These are phyloP conservation scores for Talaromyces rugulosus DNA, from an alignment of 2,329 filamentous ascomycete species.

Conservation along the genomic window DNA sequence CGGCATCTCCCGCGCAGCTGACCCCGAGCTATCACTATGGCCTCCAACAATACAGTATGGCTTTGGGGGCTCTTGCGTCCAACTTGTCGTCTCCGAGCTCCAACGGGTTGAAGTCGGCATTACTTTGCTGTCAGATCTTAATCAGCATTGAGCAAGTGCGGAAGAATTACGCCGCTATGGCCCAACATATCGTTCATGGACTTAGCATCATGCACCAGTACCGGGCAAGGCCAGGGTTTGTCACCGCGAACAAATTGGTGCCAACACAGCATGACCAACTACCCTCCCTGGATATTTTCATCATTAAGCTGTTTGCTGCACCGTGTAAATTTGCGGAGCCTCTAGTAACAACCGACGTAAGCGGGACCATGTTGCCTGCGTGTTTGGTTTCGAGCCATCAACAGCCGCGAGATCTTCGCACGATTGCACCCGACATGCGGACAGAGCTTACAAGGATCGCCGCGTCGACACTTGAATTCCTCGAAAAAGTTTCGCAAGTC, in stretches of 20 bases:
- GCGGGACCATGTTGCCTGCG: background rate
- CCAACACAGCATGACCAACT: slow-evolving; percentile 3
- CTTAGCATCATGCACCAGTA: slow-evolving; percentile 11
- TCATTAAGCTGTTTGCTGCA: slow-evolving; percentile 11
- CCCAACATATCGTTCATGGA: slow-evolving; percentile 8
- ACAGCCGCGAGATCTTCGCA: slow-evolving; percentile 3
- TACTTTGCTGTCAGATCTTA: slow-evolving; percentile 12
- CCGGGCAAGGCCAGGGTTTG: slow-evolving; percentile 3
- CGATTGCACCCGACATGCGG: slow-evolving; percentile 10
- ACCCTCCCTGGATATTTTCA: slow-evolving; percentile 8
- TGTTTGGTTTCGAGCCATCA: background rate
- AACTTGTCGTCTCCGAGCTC: slow-evolving; percentile 4
- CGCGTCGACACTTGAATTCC: slow-evolving; percentile 2
- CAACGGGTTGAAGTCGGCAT: slow-evolving; percentile 5
- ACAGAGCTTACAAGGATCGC: slow-evolving; percentile 6
- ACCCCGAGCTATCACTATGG: slow-evolving; percentile 1
- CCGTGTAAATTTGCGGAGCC: slow-evolving; percentile 7
- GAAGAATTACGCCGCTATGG: slow-evolving; percentile 4
- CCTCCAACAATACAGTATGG: slow-evolving; percentile 5
- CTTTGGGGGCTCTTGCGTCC: slow-evolving; percentile 5
- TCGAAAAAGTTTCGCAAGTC: slow-evolving; percentile 3
- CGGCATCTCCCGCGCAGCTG: background rate
- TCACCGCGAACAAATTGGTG: background rate
- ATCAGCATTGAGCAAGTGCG: slow-evolving; percentile 12
- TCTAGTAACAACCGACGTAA: background rate